phyloP scores from a whole-genome alignment of 306 rosid genomes.

The Fragaria ananassa region DNA sequence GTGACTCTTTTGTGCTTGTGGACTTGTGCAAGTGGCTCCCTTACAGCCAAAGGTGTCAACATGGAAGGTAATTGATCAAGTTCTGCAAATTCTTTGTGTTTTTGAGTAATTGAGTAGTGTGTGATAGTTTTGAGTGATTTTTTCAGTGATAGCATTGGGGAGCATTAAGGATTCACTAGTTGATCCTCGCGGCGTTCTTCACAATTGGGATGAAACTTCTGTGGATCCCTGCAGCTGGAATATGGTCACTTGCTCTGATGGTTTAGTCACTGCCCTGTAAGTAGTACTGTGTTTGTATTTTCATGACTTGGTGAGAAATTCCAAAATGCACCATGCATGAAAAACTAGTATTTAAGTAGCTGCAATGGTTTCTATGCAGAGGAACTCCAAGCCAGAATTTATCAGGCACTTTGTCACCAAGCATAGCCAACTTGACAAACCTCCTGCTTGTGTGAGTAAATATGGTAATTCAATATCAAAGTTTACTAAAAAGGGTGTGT shows the following conservation, averaged over 20 bases:
- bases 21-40: slow-evolving; percentile 46
- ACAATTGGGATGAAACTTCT: slow-evolving; percentile 71
- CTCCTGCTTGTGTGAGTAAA: slow-evolving; percentile 67
- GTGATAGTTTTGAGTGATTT: background rate
- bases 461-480: background rate
- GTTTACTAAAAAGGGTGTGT: background rate
- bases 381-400: slow-evolving; percentile 79
- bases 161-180: slow-evolving; percentile 40
- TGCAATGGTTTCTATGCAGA: slow-evolving; percentile 39
- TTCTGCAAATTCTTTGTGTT: slow-evolving; percentile 12
- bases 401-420: slow-evolving; percentile 80
- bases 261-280: slow-evolving; percentile 62
- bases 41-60: slow-evolving; percentile 83
- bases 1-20: slow-evolving; percentile 46
- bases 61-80: slow-evolving; percentile 61
- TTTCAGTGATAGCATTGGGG: slow-evolving; percentile 74
- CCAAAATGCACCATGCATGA: slow-evolving; percentile 6
- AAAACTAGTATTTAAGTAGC: background rate
- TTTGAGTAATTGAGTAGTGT: background rate
- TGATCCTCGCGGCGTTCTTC: slow-evolving; percentile 62
- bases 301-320: background rate
- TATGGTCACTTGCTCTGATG: slow-evolving; percentile 82
- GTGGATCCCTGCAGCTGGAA: slow-evolving; percentile 97
- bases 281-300: slow-evolving; percentile 9
- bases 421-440: slow-evolving; percentile 76